Evolutionary conservation across 192 early-diverging fungal species (phyloP).

Genomic region (Podila minutissima): DNA sequence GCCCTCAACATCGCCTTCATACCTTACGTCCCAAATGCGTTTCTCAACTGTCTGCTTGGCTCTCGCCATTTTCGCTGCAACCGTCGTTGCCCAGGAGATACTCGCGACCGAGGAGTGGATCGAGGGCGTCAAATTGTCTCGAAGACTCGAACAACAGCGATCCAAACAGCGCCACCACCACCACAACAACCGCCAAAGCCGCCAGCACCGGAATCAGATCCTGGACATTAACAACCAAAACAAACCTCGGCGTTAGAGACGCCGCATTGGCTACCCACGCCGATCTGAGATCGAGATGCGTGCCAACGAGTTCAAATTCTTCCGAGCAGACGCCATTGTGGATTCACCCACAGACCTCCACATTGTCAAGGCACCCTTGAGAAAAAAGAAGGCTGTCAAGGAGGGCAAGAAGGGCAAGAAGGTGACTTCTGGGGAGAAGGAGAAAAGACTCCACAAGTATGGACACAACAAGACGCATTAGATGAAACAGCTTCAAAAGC

Average conservation of each 20-base stretch:
- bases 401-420: slow-evolving; percentile 4
- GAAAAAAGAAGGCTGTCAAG: not conserved
- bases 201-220: slow-evolving; percentile 1
- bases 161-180: not conserved
- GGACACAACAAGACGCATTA: not conserved
- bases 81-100: slow-evolving; percentile 27
- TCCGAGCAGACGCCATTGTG: slow-evolving; percentile 7
- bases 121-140: slow-evolving; percentile 25
- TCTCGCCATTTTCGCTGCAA: not conserved
- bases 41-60: slow-evolving; percentile 3
- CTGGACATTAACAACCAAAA: not conserved
- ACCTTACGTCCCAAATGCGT: slow-evolving; percentile 1
- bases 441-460: not conserved
- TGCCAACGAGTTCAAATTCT: slow-evolving; percentile 13
- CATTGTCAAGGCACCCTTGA: not conserved
- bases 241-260: not conserved
- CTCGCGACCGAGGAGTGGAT: slow-evolving; percentile 39
- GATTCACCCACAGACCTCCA: not conserved
- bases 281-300: slow-evolving; percentile 4
- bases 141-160: slow-evolving; percentile 11
- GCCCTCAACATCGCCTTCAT: not conserved
- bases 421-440: not conserved
- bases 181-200: not conserved
- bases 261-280: not conserved
- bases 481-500: too few species aligned